A percentile compares a stretch with the other conserved stretches of the same genome.
phyloP scores from a whole-genome alignment of 352 stramenopile species.

The Stramenopiles sp. region DNA sequence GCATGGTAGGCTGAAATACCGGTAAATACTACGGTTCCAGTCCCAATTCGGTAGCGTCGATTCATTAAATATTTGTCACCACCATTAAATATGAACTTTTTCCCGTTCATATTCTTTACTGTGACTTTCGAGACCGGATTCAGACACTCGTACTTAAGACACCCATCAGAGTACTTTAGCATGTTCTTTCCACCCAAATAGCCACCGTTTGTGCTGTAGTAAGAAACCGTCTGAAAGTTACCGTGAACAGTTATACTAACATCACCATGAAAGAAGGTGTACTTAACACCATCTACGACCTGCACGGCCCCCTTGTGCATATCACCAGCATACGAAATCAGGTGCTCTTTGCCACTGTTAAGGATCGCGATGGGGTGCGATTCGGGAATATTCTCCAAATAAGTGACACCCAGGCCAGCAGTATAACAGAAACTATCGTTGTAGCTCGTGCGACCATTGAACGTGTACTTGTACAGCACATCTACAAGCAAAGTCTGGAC shows the following conservation, averaged over 20 bases:
- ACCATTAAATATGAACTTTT: neutral
- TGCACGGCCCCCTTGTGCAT: neutral
- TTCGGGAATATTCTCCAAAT: neutral
- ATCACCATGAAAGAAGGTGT: neutral
- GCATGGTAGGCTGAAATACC: neutral
- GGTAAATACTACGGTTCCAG: neutral
- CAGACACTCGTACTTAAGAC: neutral
- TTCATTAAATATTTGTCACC: neutral
- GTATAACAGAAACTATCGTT: neutral
- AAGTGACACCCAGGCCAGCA: neutral
- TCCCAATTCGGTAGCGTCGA: neutral
- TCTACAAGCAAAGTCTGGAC: neutral
- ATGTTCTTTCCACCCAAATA: neutral
- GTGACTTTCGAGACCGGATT: neutral
- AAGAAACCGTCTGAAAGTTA: neutral
- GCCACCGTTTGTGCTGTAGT: neutral
- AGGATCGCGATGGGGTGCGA: neutral
- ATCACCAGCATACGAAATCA: neutral
- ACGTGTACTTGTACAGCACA: neutral
- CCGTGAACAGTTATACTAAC: neutral
- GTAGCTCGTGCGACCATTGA: neutral
- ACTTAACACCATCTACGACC: neutral
- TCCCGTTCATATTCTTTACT: neutral
- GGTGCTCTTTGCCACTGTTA: neutral
- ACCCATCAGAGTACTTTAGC: neutral